Conservation (phyloP, 805 yeast genomes). For the Nakazawaea wyomingensis region DNA sequence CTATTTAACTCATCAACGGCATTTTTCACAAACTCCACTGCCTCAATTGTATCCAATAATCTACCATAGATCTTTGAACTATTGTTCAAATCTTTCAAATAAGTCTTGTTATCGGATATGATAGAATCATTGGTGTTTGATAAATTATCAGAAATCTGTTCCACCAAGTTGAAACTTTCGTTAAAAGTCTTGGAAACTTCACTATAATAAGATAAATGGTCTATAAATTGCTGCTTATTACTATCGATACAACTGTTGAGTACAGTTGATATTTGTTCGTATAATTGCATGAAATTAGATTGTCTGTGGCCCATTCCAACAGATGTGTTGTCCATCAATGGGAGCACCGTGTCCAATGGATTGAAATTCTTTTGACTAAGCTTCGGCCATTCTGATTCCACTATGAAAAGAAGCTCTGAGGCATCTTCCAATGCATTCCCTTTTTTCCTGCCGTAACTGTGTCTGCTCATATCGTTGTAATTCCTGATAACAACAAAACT, state of each 20-base stretch:
- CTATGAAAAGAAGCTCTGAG: conserved; percentile 16
- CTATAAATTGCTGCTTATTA: conserved; percentile 79
- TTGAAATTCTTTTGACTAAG: conserved; percentile 53
- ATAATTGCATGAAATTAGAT: conserved; percentile 59
- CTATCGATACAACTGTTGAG: conserved; percentile 71
- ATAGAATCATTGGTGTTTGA: conserved; percentile 51
- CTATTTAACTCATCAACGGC: conserved; percentile 63
- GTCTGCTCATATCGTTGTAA: neutral
- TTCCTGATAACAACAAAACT: no score
- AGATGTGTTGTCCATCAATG: conserved; percentile 78
- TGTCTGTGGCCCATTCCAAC: conserved; percentile 82
- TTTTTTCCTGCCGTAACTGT: neutral
- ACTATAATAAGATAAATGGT: conserved; percentile 79
- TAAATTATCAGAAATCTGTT: conserved; percentile 35
- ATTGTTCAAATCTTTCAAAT: conserved; percentile 59
- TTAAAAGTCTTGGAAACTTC: conserved; percentile 57
- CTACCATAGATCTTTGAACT: conserved; percentile 59
- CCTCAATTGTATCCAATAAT: conserved; percentile 64
- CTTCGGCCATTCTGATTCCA: conserved; percentile 44
- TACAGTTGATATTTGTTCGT: conserved; percentile 48
- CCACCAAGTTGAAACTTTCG: conserved; percentile 36
- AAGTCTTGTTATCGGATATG: conserved; percentile 47
- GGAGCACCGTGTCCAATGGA: conserved; percentile 80
- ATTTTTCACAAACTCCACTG: conserved; percentile 53
- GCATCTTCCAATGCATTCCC: conserved; percentile 5